Evolutionary conservation across 345 rosid genomes (phyloP), one percentile per base, ranked within the genome.

Genomic region (Hypericum perforatum): DNA sequence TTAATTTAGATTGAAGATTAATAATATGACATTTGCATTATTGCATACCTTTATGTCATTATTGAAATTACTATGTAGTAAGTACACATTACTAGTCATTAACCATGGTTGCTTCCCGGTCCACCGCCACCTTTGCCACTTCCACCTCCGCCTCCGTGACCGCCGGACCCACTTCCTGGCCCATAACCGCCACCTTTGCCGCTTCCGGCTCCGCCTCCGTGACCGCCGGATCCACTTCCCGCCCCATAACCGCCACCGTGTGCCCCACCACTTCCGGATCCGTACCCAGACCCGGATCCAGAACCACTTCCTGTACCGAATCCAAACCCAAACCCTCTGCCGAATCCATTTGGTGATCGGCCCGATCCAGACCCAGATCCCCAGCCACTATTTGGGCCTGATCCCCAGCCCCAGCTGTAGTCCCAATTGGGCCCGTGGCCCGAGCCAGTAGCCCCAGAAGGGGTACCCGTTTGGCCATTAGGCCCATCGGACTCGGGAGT

Each of bases 321-420:
- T n/a, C 95, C 95, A 45, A 37, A 84, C 6, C 94, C 94, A 10
- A 57, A 77, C 6, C 95, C 95, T 60, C 72, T 74, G 9, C 86
- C 95, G 41, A 77, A 81, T 5, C 97, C 97, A 16, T 61, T 76
- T 0, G 86, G 94, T 0, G 95, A 80, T 46, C 77, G 63, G 3
- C 85, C 95, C 0, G 95, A 84, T 11, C 97, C 97, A 0, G 94
- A 72, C 29, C 97, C 97, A 41, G 68, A 90, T 37, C 97, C 97
- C 85, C 83, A 90, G 6, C 94, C 91, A 3, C 75, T 70, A 6
- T 71, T 68, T 5, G 97, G 97, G 47, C 72, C 60, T 0, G 95
- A 86, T 0, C 95, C 97, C 95, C 86, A 86, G 0, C 91, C 94
- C 94, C 97, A 90, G 13, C 42, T 84, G 67, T 69, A 86, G 50